phyloP scores from a whole-genome alignment of 371 early-diverging fungal genomes.

The Rhizomucor pusillus region DNA sequence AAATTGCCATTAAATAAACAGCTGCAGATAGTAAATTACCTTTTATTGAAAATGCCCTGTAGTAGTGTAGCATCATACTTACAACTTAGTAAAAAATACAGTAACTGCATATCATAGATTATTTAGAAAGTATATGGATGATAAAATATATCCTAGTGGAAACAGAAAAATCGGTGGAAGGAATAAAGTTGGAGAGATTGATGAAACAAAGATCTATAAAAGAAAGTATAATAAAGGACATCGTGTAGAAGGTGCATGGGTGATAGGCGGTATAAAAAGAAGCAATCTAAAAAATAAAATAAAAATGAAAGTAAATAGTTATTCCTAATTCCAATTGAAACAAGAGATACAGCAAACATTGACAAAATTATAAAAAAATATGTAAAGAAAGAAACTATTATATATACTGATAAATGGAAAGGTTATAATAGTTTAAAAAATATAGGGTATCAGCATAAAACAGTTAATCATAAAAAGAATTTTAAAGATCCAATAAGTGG shows the following conservation, averaged over 20 bases:
- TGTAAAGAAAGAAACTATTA: conserved; percentile 8
- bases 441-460: too few relatives aligned
- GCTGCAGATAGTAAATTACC: too few relatives aligned
- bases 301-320: conserved; percentile 10
- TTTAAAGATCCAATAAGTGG: too few relatives aligned
- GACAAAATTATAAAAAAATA: conserved; percentile 10
- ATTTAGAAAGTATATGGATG: conserved; percentile 5
- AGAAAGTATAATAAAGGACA: conserved; percentile 11
- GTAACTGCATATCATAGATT: conserved; percentile 5
- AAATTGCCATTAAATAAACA: too few relatives aligned
- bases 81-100: too few relatives aligned
- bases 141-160: conserved; percentile 5
- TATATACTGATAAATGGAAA: too few relatives aligned
- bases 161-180: conserved; percentile 8
- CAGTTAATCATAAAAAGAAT: too few relatives aligned
- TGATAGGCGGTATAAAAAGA: conserved; percentile 12
- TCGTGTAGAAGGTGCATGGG: conserved; percentile 10
- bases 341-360: conserved; percentile 10
- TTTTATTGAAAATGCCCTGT: too few relatives aligned
- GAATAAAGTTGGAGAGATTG: neutral
- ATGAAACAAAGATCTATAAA: conserved; percentile 6
- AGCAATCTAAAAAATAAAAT: conserved; percentile 10
- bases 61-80: too few relatives aligned
- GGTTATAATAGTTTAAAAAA: too few relatives aligned
- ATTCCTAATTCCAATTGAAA: conserved; percentile 9